Evolutionary conservation across 2,329 filamentous ascomycete genomes (phyloP).

Genomic region (Leptographium procerum): DNA sequence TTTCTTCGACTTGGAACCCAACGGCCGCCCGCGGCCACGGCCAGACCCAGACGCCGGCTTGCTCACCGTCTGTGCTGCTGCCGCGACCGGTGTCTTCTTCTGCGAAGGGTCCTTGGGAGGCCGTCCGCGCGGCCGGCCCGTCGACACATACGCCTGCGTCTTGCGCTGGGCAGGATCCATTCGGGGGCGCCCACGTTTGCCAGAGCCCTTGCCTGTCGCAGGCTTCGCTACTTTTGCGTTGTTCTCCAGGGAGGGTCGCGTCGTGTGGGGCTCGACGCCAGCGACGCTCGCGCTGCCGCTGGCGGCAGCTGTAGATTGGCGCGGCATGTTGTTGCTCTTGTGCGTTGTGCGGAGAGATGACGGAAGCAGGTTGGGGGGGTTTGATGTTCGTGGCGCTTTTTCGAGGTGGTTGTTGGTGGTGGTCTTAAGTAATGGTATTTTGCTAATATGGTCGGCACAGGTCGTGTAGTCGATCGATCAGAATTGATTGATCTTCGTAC

Average conservation of each 20-base stretch:
- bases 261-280: background rate
- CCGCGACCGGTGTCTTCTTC: slow-evolving; percentile 7
- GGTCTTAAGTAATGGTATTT: background rate
- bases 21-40: slow-evolving; percentile 12
- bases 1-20: slow-evolving; percentile 12
- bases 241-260: slow-evolving; percentile 12
- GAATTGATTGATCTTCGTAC: background rate
- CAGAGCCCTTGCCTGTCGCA: slow-evolving; percentile 11
- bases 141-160: slow-evolving; percentile 14
- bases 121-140: slow-evolving; percentile 14
- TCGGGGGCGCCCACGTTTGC: slow-evolving; percentile 15
- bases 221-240: slow-evolving; percentile 13
- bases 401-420: background rate
- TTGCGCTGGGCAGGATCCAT: slow-evolving; percentile 15
- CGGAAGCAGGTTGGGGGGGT: background rate
- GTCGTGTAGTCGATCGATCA: background rate
- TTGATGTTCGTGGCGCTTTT: background rate
- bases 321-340: slow-evolving; percentile 10
- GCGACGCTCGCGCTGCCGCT: background rate
- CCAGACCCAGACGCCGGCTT: slow-evolving; percentile 8
- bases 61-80: background rate
- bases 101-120: slow-evolving; percentile 13
- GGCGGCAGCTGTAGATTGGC: slow-evolving; percentile 5
- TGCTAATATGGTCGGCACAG: background rate
- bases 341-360: background rate